Evolutionary conservation across 495 filamentous ascomycete genomes (phyloP).

Genomic region (Xylaria longipes): DNA sequence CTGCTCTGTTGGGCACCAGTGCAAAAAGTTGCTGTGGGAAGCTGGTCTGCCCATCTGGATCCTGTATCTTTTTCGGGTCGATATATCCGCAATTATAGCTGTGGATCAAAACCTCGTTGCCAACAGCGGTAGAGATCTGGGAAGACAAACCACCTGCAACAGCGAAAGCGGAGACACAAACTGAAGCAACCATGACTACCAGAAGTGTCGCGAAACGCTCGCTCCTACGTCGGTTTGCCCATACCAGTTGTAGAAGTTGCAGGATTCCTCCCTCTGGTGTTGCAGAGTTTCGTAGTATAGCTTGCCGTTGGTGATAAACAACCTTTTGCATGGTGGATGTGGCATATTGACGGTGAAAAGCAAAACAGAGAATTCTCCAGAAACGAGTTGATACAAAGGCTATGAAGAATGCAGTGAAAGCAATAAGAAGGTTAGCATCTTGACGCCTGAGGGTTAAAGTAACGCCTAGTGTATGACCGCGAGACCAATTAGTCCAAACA

Average conservation of each 20-base stretch:
- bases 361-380: slow-evolving; percentile 25
- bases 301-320: slow-evolving; percentile 27
- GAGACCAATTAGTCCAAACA: slow-evolving; percentile 12
- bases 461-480: background rate
- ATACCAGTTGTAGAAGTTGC: slow-evolving; percentile 3
- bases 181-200: background rate
- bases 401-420: slow-evolving; percentile 24
- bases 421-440: slow-evolving; percentile 4
- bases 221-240: background rate
- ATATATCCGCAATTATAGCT: slow-evolving; percentile 14
- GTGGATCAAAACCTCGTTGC: slow-evolving; percentile 23
- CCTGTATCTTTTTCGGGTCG: background rate
- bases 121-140: slow-evolving; percentile 19
- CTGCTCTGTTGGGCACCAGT: background rate
- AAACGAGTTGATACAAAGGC: slow-evolving; percentile 15
- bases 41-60: background rate
- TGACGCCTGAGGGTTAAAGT: background rate
- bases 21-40: background rate
- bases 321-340: background rate
- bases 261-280: slow-evolving; percentile 10
- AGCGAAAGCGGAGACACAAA: slow-evolving; percentile 13
- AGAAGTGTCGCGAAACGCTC: background rate
- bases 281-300: slow-evolving; percentile 24
- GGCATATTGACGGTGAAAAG: slow-evolving; percentile 19
- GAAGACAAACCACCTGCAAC: slow-evolving; percentile 28